Percentiles rank a stretch among this genome's conserved stretches.
These are phyloP conservation scores for Westerdykella ornata DNA, from an alignment of 2,329 filamentous ascomycete species.

Conservation along the genomic window DNA sequence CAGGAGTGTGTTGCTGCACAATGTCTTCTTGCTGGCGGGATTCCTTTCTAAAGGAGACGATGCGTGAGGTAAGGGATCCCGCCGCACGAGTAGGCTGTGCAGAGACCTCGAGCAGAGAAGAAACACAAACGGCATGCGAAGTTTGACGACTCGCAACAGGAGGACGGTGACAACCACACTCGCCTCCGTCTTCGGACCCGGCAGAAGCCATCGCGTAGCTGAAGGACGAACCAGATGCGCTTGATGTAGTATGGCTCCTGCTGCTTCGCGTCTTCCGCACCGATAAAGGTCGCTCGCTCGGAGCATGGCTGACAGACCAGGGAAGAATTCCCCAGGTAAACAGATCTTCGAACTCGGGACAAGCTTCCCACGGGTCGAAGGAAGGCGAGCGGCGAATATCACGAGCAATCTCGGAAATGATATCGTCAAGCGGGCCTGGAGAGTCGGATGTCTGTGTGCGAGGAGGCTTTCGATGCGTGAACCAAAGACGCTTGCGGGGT, in stretches of 20 bases:
- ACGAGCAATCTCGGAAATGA: slow-evolving; percentile 30
- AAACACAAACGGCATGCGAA: background rate
- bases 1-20: background rate
- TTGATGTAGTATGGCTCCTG: slow-evolving; percentile 12
- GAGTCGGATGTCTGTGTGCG: slow-evolving; percentile 5
- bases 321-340: background rate
- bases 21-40: background rate
- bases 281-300: slow-evolving; percentile 25
- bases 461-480: slow-evolving; percentile 15
- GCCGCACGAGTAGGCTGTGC: background rate
- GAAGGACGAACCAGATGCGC: slow-evolving; percentile 21
- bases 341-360: background rate
- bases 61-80: background rate
- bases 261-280: slow-evolving; percentile 31
- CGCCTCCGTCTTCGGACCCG: slow-evolving; percentile 5
- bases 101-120: background rate
- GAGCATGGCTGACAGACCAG: slow-evolving; percentile 21
- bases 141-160: too few relatives aligned
- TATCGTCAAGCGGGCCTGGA: slow-evolving; percentile 29
- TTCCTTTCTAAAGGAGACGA: background rate
- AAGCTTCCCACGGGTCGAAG: slow-evolving; percentile 8
- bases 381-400: slow-evolving; percentile 21
- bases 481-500: slow-evolving; percentile 16
- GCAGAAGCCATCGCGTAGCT: slow-evolving; percentile 10
- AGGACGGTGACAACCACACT: too few relatives aligned